A percentile compares a stretch with the other conserved stretches of the same genome.
Evolutionary conservation across 2,329 filamentous ascomycete genomes (phyloP).

Genomic region (Verticillium isaacii): DNA sequence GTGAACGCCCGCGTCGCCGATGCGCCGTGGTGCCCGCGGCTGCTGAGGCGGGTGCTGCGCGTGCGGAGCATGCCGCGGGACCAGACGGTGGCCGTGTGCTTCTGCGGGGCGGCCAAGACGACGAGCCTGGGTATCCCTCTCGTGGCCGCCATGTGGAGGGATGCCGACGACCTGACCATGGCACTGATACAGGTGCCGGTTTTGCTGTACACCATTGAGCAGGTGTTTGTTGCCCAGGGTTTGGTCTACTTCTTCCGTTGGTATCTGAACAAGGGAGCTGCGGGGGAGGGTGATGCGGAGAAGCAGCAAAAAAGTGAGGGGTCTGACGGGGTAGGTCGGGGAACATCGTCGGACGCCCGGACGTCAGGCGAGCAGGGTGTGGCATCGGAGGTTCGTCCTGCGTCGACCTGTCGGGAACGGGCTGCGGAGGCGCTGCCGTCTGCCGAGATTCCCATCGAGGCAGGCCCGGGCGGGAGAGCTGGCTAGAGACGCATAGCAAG

Average conservation of each 20-base stretch:
- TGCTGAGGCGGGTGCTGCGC: slow-evolving; percentile 31
- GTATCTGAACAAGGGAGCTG: slow-evolving; percentile 29
- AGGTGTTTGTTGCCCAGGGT: slow-evolving; percentile 42
- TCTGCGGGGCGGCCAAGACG: slow-evolving; percentile 70
- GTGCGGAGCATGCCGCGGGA: slow-evolving; percentile 49
- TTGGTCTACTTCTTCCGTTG: slow-evolving; percentile 42
- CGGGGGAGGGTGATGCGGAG: not conserved
- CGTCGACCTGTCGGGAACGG: not conserved
- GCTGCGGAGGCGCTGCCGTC: not conserved
- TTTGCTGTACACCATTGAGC: slow-evolving; percentile 56
- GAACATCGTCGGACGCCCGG: not conserved
- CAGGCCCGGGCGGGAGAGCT: not conserved
- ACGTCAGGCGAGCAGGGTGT: not conserved
- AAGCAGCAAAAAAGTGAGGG: not conserved
- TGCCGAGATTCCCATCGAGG: not conserved
- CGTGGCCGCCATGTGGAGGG: slow-evolving; percentile 61
- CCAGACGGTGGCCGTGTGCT: slow-evolving; percentile 66
- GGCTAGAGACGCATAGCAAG: not conserved
- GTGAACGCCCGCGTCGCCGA: slow-evolving; percentile 29
- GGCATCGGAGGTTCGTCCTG: not conserved
- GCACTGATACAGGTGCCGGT: slow-evolving; percentile 60
- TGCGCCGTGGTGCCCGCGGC: slow-evolving; percentile 16
- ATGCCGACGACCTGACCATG: slow-evolving; percentile 46
- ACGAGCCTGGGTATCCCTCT: slow-evolving; percentile 66
- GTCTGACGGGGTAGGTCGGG: not conserved